Percentiles rank a stretch among this genome's conserved stretches.
phyloP scores from a whole-genome alignment of 768 basidiomycete genomes.

The Austroboletus eburneus region DNA sequence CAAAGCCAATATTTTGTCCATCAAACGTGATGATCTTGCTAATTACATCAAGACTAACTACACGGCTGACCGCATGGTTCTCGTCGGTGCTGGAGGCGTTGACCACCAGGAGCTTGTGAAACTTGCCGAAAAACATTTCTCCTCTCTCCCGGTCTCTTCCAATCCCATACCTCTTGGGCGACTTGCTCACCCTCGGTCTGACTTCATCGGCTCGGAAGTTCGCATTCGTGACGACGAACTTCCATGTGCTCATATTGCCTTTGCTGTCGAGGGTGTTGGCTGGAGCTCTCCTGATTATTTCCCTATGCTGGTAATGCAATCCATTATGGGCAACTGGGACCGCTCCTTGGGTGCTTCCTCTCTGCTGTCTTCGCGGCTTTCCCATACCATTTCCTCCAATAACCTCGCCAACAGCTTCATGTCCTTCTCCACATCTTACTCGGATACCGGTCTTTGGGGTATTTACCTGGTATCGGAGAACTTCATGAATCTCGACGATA shows the following conservation, averaged over 20 bases:
- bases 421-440: conserved; percentile 98
- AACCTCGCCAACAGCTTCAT: conserved; percentile 99
- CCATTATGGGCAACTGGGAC: conserved; percentile 99
- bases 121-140: conserved; percentile 92
- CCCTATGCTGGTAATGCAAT: conserved; percentile 98
- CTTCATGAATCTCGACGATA: conserved; percentile 87
- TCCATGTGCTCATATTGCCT: conserved; percentile 87
- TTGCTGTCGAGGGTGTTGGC: conserved; percentile 96
- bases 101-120: conserved; percentile 90
- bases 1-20: conserved; percentile 92
- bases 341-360: conserved; percentile 88
- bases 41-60: conserved; percentile 97
- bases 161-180: conserved; percentile 88
- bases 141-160: conserved; percentile 78
- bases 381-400: conserved; percentile 85
- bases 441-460: conserved; percentile 98
- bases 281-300: conserved; percentile 99
- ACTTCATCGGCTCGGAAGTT: conserved; percentile 92
- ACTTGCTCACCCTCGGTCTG: conserved; percentile 67
- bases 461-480: conserved; percentile 98
- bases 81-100: conserved; percentile 95
- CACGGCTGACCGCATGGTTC: conserved; percentile 97
- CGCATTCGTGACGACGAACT: conserved; percentile 91
- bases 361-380: conserved; percentile 85
- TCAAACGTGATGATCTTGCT: conserved; percentile 83